phyloP scores from a whole-genome alignment of 2,329 filamentous ascomycete genomes.

The Bipolaris victoriae region DNA sequence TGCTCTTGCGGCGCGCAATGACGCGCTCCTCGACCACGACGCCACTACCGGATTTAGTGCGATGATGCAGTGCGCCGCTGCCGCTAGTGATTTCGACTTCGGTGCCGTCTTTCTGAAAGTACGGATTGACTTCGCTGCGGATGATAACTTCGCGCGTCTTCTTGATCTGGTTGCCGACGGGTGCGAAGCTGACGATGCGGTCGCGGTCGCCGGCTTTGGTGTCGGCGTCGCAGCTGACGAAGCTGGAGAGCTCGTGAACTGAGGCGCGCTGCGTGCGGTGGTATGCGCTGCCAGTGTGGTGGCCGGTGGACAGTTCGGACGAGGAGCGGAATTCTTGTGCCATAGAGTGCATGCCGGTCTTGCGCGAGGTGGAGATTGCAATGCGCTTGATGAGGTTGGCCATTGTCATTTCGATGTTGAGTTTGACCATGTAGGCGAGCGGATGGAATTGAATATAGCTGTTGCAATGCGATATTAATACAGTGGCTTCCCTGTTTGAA shows the following conservation, averaged over 20 bases:
- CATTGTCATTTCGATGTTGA: constrained; percentile 61
- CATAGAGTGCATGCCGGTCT: constrained; percentile 34
- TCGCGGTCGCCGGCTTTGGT: constrained; percentile 15
- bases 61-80: constrained; percentile 1
- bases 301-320: constrained; percentile 29
- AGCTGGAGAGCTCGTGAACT: constrained; percentile 35
- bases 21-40: constrained; percentile 18
- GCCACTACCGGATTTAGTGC: constrained; percentile 8
- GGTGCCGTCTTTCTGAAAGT: constrained; percentile 15
- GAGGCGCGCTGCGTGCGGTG: constrained; percentile 20
- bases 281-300: constrained; percentile 1
- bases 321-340: constrained; percentile 41
- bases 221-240: constrained; percentile 28
- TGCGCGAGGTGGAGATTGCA: constrained; percentile 40
- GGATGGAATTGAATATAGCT: constrained; percentile 60
- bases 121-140: constrained; percentile 32
- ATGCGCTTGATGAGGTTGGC: constrained; percentile 56
- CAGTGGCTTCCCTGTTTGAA: not conserved
- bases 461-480: constrained; percentile 1
- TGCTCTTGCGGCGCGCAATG: constrained; percentile 22
- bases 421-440: constrained; percentile 57
- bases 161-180: constrained; percentile 40
- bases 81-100: constrained; percentile 21
- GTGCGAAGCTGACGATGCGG: constrained; percentile 28
- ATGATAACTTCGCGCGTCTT: constrained; percentile 38